Base-by-base conservation (phyloP, 1,139 yeast species). In the Martiniozyma asiatica region DNA sequence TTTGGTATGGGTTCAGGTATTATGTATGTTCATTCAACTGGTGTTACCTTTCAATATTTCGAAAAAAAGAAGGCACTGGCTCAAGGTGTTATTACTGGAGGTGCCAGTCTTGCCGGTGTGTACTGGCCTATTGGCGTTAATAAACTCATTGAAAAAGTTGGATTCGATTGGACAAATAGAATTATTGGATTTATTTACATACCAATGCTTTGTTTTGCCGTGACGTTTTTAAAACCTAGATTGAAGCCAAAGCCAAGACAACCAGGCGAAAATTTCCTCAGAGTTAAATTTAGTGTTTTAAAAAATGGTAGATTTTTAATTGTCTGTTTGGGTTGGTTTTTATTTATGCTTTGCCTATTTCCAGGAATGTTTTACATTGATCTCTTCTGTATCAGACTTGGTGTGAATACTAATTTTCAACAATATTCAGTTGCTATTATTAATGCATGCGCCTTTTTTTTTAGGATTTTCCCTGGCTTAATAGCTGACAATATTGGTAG, bases 101-200 rank as follows among this genome's bases (percentile, higher is more conserved):
- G 82, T 0, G 63, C 78, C 2, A 73, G 79, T 7, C 51, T 65
- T 6, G 85, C 82, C 2, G 84, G 84, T 2, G 62, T 76, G 11
- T 58, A 62, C 17, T 65, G 65, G 58, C 68, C 71, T 2, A 54
- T 63, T 34, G 58, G 55, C 4, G 49, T 61, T n/a, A 50, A 59
- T 18, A 44, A 45, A 7, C 41, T 65, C 22, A 48, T 56, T 27
- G 35, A 43, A 4, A 40, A 51, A 29, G 55, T 70, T 44, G 78
- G 79, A 35, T 47, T 62, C 51, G 53, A 54, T 42, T 56, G 81
- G 64, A 61, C 71, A 1, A 71, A 68, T 42, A 49, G 72, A 22
- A 55, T 61, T 7, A 49, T 64, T 17, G 70, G 65, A 1, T 65
- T 66, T 36, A 47, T 63, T 34, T 47, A 53, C 48, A 33, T 60